Evolutionary conservation across 192 early-diverging fungal genomes (phyloP).

Genomic region (Anaeromyces robustus): DNA sequence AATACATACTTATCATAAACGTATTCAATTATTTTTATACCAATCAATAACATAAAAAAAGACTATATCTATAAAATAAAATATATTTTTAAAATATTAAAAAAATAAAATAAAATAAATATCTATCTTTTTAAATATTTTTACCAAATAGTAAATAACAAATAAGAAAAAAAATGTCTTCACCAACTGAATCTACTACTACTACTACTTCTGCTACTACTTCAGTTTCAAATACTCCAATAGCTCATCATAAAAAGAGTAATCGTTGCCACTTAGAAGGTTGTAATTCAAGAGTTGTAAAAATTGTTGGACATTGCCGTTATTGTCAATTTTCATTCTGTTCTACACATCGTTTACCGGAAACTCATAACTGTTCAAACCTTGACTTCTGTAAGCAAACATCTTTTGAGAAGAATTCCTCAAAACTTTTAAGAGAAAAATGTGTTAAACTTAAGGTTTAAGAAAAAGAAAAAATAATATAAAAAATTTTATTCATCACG

Average conservation of each 20-base stretch:
- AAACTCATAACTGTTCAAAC: background rate
- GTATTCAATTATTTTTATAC: too few species aligned
- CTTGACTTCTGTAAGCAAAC: background rate
- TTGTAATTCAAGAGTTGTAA: background rate
- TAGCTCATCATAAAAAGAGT: background rate
- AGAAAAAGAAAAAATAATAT: background rate
- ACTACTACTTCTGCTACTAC: background rate
- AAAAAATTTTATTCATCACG: too few species aligned
- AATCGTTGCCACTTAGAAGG: background rate
- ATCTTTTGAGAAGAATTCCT: background rate
- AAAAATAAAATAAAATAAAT: too few species aligned
- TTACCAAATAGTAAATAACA: too few species aligned
- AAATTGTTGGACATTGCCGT: background rate
- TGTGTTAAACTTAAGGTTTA: background rate
- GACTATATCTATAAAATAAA: too few species aligned
- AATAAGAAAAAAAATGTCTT: background rate
- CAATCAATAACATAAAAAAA: too few species aligned
- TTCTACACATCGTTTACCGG: background rate
- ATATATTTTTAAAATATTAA: too few species aligned
- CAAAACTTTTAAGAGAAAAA: background rate
- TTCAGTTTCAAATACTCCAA: background rate
- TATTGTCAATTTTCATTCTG: background rate
- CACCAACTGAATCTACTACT: background rate
- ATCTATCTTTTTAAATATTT: too few species aligned
- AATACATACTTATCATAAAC: too few species aligned